Conservation (phyloP, 148 eudicot genomes). For the Heliamphora exappendiculata region DNA sequence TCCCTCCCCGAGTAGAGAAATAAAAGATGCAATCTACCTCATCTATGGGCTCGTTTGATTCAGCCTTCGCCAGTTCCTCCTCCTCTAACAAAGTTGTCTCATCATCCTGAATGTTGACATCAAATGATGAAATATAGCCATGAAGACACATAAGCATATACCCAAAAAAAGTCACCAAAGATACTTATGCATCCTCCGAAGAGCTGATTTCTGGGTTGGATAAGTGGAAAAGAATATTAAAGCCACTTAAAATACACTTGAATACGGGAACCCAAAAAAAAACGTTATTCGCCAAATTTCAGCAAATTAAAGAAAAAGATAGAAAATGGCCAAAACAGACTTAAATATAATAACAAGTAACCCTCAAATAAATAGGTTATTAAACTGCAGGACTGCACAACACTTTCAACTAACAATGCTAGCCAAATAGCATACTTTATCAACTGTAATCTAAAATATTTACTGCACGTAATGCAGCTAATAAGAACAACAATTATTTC, state of each 20-base stretch:
- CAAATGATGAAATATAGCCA: not conserved
- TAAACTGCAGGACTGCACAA: not conserved
- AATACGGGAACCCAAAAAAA: not conserved
- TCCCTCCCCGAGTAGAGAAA: not conserved
- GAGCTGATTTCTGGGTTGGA: not conserved
- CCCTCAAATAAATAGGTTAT: not conserved
- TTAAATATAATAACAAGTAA: not conserved
- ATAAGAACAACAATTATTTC: not conserved
- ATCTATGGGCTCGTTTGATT: conserved; percentile 46
- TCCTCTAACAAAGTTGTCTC: conserved; percentile 90
- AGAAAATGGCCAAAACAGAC: not conserved
- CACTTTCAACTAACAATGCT: not conserved
- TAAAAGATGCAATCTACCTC: conserved; percentile 47
- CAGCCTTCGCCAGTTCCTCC: conserved; percentile 83
- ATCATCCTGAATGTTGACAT: conserved; percentile 61
- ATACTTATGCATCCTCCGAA: not conserved
- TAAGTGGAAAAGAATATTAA: not conserved
- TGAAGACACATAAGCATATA: not conserved
- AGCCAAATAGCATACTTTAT: not conserved
- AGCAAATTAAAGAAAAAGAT: not conserved
- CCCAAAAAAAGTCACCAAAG: not conserved
- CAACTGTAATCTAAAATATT: not conserved
- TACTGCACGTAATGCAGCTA: not conserved
- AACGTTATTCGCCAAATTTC: not conserved
- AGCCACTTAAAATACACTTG: not conserved